Evolutionary conservation across 148 eudicot genomes (phyloP).

Genomic region (Persicaria maculosa): DNA sequence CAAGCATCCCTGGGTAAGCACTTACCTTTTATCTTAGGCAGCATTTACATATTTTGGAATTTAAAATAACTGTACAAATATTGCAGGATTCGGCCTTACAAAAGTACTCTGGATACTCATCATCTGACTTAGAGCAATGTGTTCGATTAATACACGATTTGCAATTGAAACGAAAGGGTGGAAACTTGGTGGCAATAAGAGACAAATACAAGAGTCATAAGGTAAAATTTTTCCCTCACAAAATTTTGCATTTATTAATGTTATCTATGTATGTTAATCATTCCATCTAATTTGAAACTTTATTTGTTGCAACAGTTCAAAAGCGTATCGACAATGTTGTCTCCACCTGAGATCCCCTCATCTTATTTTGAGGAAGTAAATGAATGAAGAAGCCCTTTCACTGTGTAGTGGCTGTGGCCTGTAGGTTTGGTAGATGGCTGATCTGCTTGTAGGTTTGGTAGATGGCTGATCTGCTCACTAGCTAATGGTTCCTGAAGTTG

Average conservation of each 20-base stretch:
- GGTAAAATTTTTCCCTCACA: constrained; percentile 29
- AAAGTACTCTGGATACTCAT: constrained; percentile 54
- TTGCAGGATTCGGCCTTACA: constrained; percentile 46
- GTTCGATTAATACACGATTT: constrained; percentile 61
- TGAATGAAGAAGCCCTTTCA: constrained; percentile 13
- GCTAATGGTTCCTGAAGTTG: not conserved
- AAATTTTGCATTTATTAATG: not conserved
- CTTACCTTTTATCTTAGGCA: not conserved
- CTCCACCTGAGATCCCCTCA: constrained; percentile 46
- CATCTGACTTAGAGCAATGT: constrained; percentile 67
- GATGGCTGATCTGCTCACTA: not conserved
- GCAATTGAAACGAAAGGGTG: constrained; percentile 52
- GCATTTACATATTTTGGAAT: not conserved
- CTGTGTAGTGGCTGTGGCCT: not conserved
- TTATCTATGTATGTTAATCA: not conserved
- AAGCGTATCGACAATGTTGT: constrained; percentile 47
- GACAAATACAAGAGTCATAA: constrained; percentile 77
- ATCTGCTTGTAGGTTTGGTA: not conserved
- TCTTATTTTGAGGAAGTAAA: constrained; percentile 37
- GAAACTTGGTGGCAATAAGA: constrained; percentile 48
- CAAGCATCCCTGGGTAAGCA: constrained; percentile 72
- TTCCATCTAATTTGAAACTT: constrained; percentile 16
- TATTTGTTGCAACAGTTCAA: constrained; percentile 43
- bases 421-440: constrained; percentile 3
- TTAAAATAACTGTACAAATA: not conserved